These are phyloP conservation scores for Candida corydali DNA, from an alignment of 805 yeast species.

Conservation along the genomic window DNA sequence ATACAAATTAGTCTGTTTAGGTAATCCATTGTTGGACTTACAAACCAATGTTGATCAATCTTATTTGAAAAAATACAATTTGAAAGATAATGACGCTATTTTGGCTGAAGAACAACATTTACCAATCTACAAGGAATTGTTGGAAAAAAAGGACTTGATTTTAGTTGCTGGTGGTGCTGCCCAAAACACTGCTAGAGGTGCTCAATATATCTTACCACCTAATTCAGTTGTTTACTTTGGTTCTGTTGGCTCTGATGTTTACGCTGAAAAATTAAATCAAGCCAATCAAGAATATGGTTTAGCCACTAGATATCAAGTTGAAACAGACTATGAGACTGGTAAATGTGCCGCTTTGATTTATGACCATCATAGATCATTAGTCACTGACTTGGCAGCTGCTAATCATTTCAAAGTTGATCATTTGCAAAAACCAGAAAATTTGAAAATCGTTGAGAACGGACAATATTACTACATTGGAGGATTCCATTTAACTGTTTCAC, in stretches of 20 bases:
- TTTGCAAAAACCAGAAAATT: conserved; percentile 83
- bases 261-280: conserved; percentile 69
- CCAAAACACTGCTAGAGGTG: conserved; percentile 98
- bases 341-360: conserved; percentile 95
- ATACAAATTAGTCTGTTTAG: conserved; percentile 74
- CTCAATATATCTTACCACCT: conserved; percentile 83
- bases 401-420: conserved; percentile 92
- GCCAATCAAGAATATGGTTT: conserved; percentile 92
- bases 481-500: conserved; percentile 97
- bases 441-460: conserved; percentile 80
- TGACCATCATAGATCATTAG: conserved; percentile 86
- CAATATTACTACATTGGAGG: conserved; percentile 92
- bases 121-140: conserved; percentile 81
- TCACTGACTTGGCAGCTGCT: conserved; percentile 96
- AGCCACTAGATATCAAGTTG: conserved; percentile 78
- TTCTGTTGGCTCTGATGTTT: conserved; percentile 90
- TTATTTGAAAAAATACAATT: conserved; percentile 72
- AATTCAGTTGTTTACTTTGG: conserved; percentile 91
- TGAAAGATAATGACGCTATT: conserved; percentile 93
- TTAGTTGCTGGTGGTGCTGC: conserved; percentile 99
- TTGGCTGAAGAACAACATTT: conserved; percentile 78
- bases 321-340: conserved; percentile 78
- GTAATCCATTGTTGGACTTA: conserved; percentile 87
- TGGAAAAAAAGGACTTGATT: conserved; percentile 55
- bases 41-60: conserved; percentile 70